Conservation (phyloP, 306 rosid genomes). For the Clitoria ternatea region DNA sequence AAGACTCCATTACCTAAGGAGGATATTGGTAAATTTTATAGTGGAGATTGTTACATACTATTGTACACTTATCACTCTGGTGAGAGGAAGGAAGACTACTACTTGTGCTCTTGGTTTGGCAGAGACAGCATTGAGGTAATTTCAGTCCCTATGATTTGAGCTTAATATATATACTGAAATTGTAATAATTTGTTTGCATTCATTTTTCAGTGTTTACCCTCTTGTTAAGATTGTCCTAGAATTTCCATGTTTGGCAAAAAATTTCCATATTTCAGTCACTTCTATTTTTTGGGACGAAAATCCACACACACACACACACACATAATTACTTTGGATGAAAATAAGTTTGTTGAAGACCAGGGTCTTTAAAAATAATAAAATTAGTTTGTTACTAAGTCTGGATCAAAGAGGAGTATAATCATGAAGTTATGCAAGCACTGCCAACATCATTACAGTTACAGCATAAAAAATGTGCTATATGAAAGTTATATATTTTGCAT, state of each 20-base stretch:
- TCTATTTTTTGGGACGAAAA: background rate
- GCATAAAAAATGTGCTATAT: background rate
- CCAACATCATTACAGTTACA: no score
- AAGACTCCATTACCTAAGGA: constrained; percentile 74
- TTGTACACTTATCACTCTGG: constrained; percentile 91
- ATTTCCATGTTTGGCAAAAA: background rate
- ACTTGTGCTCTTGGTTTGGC: constrained; percentile 95
- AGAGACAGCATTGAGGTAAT: constrained; percentile 87
- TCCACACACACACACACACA: no score
- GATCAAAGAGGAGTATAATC: background rate
- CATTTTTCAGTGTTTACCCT: background rate
- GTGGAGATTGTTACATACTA: constrained; percentile 95
- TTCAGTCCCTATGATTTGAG: constrained; percentile 18
- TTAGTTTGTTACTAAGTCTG: background rate
- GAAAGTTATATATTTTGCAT: background rate
- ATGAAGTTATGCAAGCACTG: background rate
- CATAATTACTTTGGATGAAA: background rate
- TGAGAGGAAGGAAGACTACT: constrained; percentile 95
- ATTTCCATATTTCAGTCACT: background rate
- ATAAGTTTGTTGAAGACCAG: background rate
- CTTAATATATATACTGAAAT: constrained; percentile 1
- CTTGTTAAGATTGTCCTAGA: background rate
- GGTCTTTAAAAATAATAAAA: background rate
- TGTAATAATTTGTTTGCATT: background rate
- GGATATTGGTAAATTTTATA: constrained; percentile 85